A percentile compares a stretch with the other conserved stretches of the same genome.
Evolutionary conservation across 2,329 filamentous ascomycete species (phyloP).

Genomic region (Pseudocercospora cruenta): DNA sequence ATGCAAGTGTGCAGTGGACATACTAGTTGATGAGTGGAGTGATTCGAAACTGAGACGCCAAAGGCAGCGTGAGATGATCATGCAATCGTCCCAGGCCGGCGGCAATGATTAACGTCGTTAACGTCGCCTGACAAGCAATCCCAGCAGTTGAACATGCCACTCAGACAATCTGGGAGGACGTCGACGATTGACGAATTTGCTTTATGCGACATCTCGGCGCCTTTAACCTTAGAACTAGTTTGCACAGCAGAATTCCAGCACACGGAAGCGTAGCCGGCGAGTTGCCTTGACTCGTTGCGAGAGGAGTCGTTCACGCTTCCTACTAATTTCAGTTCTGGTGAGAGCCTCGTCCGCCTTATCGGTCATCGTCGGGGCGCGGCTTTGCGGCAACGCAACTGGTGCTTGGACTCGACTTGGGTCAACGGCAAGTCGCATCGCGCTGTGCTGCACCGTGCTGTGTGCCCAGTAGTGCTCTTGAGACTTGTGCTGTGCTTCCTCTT

Average conservation of each 20-base stretch:
- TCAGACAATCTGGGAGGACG: not conserved
- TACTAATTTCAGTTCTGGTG: not conserved
- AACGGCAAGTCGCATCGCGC: no score
- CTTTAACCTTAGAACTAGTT: not conserved
- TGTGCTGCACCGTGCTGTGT: not conserved
- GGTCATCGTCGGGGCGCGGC: not conserved
- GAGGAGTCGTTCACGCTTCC: not conserved
- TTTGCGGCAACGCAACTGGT: not conserved
- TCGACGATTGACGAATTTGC: not conserved
- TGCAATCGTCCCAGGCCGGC: not conserved
- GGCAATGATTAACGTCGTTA: not conserved
- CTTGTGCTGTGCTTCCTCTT: no score
- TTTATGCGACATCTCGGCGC: not conserved
- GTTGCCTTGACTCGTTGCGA: not conserved
- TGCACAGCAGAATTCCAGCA: no score
- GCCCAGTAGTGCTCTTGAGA: not conserved
- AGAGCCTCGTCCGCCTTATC: not conserved
- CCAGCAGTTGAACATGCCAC: not conserved
- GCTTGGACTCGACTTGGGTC: no score
- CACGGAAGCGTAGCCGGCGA: no score
- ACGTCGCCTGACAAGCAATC: not conserved
- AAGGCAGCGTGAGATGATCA: not conserved
- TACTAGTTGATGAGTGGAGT: not conserved
- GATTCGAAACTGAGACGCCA: not conserved
- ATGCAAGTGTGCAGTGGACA: not conserved